Evolutionary conservation across 192 early-diverging fungal genomes (phyloP), one percentile per base, ranked within the genome.

Genomic region (Coemansia sp.): DNA sequence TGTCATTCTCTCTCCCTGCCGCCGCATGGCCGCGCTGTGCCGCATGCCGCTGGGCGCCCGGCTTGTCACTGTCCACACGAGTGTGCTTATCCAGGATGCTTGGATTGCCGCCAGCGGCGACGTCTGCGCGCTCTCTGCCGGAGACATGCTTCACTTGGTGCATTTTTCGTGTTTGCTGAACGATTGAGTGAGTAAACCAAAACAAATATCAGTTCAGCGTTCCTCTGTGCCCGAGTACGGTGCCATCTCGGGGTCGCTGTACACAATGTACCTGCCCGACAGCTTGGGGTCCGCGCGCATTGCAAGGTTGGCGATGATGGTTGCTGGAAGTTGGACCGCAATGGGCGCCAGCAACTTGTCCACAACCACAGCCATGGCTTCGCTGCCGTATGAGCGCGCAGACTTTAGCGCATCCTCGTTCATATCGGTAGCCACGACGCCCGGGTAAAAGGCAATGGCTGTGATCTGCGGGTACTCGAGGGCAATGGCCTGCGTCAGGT

Each of bases 361-460:
- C 5, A 68, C 60, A 16, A 63, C 55, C 2, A 1, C 26, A 3
- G 55, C 36, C 64, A 73, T 67, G 53, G 66, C 61, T 1, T 64
- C 48, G n/a, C 5, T 44, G 10, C 11, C 48, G 35, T 60, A 74
- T 5, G 45, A 20, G 1, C 33, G 5, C 1, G 68, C 77, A 33
- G 56, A 48, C 6, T 53, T 62, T 21, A 71, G 8, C 0, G 68
- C 72, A 41, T 24, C 20, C 5, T 53, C 14, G 44, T 79, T 67
- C 93, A 96, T 95, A 21, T 84, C 89, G 4, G 93, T 96, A 61
- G 92, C 91, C 9, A 96, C 90, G 15, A 93, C 91, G 64, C 94
- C 94, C 7, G 95, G 95, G 26, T 93, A 89, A 48, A 97, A 63
- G 8, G 92, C 87, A 64, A 95, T 59, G 1, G 86, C 69, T 2